Conservation (phyloP, 2,329 filamentous ascomycete species). For the Penicillium psychrosexuale region DNA sequence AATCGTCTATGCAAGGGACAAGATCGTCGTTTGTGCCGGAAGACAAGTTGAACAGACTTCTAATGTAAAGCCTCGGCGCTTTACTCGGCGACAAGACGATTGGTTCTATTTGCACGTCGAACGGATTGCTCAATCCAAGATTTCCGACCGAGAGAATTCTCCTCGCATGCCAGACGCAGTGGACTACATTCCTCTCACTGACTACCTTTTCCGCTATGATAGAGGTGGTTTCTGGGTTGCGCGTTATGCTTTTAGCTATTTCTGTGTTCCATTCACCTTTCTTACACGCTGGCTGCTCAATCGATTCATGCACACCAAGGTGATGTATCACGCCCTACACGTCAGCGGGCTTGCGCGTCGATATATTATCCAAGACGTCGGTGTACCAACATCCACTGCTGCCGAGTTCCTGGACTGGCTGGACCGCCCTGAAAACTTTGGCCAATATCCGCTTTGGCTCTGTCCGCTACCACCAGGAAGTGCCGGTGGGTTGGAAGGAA, state of each 20-base stretch:
- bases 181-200: slow-evolving; percentile 33
- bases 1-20: slow-evolving; percentile 58
- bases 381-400: slow-evolving; percentile 53
- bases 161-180: slow-evolving; percentile 5
- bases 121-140: background rate
- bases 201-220: slow-evolving; percentile 52
- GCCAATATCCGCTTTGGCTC: slow-evolving; percentile 58
- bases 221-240: slow-evolving; percentile 65
- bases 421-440: slow-evolving; percentile 37
- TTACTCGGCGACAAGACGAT: slow-evolving; percentile 60
- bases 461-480: slow-evolving; percentile 44
- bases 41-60: slow-evolving; percentile 51
- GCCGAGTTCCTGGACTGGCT: slow-evolving; percentile 55
- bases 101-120: slow-evolving; percentile 71
- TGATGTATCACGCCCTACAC: slow-evolving; percentile 63
- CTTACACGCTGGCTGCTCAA: slow-evolving; percentile 59
- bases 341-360: slow-evolving; percentile 54
- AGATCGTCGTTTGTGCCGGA: slow-evolving; percentile 61
- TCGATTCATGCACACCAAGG: slow-evolving; percentile 59
- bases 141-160: background rate
- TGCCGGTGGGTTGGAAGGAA: slow-evolving; percentile 8
- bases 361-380: slow-evolving; percentile 63
- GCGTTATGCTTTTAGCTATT: slow-evolving; percentile 59
- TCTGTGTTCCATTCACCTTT: slow-evolving; percentile 58
- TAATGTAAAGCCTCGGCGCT: slow-evolving; percentile 41